Evolutionary conservation across 2,329 filamentous ascomycete genomes (phyloP).

Genomic region (Fusarium transvaalense): DNA sequence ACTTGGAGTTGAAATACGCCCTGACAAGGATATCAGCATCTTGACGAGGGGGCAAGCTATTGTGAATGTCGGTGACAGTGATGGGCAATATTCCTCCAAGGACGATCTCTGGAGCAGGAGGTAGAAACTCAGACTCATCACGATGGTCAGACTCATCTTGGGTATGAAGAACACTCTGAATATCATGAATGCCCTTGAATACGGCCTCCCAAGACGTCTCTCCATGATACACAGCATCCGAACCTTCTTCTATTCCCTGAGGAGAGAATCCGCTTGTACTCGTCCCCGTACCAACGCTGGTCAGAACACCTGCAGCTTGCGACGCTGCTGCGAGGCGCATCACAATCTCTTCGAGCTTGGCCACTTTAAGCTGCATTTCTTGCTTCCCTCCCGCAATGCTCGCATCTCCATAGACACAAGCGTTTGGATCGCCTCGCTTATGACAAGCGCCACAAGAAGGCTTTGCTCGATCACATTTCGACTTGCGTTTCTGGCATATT

Average conservation of each 20-base stretch:
- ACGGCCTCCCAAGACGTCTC: conserved; percentile 58
- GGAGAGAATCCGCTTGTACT: background rate
- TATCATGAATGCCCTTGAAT: conserved; percentile 58
- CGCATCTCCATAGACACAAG: conserved; percentile 52
- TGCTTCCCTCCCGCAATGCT: conserved; percentile 36
- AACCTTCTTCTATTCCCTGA: conserved; percentile 17
- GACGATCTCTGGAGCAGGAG: conserved; percentile 50
- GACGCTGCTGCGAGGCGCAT: conserved; percentile 51
- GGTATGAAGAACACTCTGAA: conserved; percentile 53
- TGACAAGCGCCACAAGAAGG: conserved; percentile 56
- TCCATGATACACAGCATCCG: conserved; percentile 51
- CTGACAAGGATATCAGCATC: conserved; percentile 55
- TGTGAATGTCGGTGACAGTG: conserved; percentile 51
- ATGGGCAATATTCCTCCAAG: conserved; percentile 48
- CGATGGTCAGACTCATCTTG: conserved; percentile 21
- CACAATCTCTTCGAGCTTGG: conserved; percentile 58
- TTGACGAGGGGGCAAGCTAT: conserved; percentile 52
- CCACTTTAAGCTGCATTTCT: conserved; percentile 57
- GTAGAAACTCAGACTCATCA: conserved; percentile 8
- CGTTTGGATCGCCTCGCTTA: conserved; percentile 53
- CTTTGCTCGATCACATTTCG: conserved; percentile 57
- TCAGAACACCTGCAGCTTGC: background rate
- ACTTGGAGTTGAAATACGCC: conserved; percentile 57
- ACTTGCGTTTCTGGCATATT: conserved; percentile 58
- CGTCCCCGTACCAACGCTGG: background rate